Conservation (phyloP, 768 basidiomycete species). For the Calvatia gigantea region DNA sequence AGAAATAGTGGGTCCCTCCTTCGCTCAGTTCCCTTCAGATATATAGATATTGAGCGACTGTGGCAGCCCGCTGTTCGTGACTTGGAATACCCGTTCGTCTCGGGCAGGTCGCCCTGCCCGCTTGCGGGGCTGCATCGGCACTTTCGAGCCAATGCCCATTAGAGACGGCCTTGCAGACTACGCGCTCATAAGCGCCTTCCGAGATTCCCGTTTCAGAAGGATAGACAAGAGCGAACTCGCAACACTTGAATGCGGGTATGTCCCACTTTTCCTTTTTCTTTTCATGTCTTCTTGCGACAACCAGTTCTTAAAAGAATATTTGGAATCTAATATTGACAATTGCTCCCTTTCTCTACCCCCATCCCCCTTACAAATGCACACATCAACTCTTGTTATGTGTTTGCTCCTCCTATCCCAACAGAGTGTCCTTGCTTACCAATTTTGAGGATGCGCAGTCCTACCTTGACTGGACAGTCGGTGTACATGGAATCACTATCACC, state of each 20-base stretch:
- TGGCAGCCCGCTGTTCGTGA: conserved; percentile 88
- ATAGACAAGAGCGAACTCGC: conserved; percentile 77
- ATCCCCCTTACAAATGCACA: background rate
- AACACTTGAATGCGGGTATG: conserved; percentile 84
- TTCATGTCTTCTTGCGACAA: background rate
- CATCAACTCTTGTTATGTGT: conserved; percentile 5
- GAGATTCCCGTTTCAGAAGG: conserved; percentile 81
- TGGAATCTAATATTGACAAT: conserved; percentile 15
- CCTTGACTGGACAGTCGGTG: conserved; percentile 90
- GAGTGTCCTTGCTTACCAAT: conserved; percentile 90
- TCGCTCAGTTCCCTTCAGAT: background rate
- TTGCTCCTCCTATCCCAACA: conserved; percentile 26
- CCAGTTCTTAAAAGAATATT: conserved; percentile 2
- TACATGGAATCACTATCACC: conserved; percentile 87
- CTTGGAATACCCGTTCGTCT: conserved; percentile 80
- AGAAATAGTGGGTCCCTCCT: conserved; percentile 64
- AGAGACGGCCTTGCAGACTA: conserved; percentile 82
- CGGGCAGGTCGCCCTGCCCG: conserved; percentile 57
- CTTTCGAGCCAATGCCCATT: conserved; percentile 75
- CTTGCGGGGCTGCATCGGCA: conserved; percentile 93
- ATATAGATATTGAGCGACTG: conserved; percentile 1
- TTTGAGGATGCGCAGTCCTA: conserved; percentile 84
- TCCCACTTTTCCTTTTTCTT: conserved; percentile 14
- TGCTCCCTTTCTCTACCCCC: conserved; percentile 1
- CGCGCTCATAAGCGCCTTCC: conserved; percentile 87